A percentile compares a stretch with the other conserved stretches of the same genome.
Conservation (phyloP, 2,329 filamentous ascomycete genomes). For the Verticillium nonalfalfae region DNA sequence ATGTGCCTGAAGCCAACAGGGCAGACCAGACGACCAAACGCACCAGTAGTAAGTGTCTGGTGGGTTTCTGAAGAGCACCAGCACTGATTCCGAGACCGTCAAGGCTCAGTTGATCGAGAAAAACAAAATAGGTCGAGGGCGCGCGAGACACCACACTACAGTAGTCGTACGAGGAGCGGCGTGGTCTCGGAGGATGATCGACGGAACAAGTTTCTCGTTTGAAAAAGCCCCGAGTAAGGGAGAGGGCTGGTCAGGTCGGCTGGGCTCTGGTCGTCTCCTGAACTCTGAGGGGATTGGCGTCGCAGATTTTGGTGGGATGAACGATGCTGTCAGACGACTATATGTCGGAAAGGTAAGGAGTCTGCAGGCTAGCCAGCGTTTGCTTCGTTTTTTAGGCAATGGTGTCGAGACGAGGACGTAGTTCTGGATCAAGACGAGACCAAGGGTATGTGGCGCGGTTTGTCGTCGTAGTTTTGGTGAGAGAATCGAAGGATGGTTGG, state of each 20-base stretch:
- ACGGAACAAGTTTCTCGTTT: conserved; percentile 17
- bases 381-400: conserved; percentile 3
- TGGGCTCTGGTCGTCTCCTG: conserved; percentile 13
- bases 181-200: conserved; percentile 15
- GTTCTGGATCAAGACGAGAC: background rate
- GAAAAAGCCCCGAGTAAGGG: conserved; percentile 1
- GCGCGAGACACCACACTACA: background rate
- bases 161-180: background rate
- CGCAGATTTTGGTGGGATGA: conserved; percentile 23
- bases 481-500: conserved; percentile 9
- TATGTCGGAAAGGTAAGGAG: background rate
- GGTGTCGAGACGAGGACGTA: background rate
- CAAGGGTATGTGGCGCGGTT: background rate
- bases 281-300: conserved; percentile 27
- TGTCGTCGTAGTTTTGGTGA: conserved; percentile 4
- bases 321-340: background rate
- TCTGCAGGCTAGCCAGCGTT: background rate
- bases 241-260: background rate
- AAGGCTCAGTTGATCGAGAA: background rate
- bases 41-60: background rate
- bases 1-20: background rate
- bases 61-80: background rate
- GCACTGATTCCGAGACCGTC: background rate
- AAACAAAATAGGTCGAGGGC: background rate
- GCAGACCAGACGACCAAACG: background rate